Conservation (phyloP, 129 eudicot genomes). For the Flaveria robusta region DNA sequence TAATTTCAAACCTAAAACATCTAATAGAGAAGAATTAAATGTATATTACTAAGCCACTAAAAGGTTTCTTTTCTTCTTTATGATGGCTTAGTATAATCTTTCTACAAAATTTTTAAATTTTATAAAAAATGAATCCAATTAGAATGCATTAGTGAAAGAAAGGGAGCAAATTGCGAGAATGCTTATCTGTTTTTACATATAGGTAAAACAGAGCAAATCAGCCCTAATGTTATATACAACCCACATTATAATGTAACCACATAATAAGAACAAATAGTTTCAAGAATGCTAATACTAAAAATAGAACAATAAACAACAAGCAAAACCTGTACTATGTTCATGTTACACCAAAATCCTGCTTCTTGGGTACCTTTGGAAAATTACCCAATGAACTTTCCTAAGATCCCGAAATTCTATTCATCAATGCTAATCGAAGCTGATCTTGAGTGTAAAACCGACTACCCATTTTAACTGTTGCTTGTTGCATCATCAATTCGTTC, state of each 20-base stretch:
- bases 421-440: constrained; percentile 61
- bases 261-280: constrained; percentile 26
- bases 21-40: too few species aligned
- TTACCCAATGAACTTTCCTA: constrained; percentile 29
- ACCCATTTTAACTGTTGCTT: constrained; percentile 81
- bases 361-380: constrained; percentile 14
- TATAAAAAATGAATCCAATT: neutral
- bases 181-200: constrained; percentile 16
- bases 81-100: too few species aligned
- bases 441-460: constrained; percentile 71
- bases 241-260: constrained; percentile 15
- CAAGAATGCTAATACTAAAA: constrained; percentile 19
- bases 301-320: constrained; percentile 14
- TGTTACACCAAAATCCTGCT: constrained; percentile 27
- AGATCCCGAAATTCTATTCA: constrained; percentile 47
- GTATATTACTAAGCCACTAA: too few species aligned
- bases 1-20: too few species aligned
- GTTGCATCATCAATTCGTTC: constrained; percentile 88
- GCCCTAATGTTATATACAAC: constrained; percentile 28
- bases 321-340: constrained; percentile 22
- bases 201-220: constrained; percentile 26
- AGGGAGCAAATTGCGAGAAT: neutral
- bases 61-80: too few species aligned
- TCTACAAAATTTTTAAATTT: neutral
- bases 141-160: neutral